Evolutionary conservation across 495 filamentous ascomycete species (phyloP), one percentile per base, ranked within the genome.

Genomic region (Annulohypoxylon moriforme): DNA sequence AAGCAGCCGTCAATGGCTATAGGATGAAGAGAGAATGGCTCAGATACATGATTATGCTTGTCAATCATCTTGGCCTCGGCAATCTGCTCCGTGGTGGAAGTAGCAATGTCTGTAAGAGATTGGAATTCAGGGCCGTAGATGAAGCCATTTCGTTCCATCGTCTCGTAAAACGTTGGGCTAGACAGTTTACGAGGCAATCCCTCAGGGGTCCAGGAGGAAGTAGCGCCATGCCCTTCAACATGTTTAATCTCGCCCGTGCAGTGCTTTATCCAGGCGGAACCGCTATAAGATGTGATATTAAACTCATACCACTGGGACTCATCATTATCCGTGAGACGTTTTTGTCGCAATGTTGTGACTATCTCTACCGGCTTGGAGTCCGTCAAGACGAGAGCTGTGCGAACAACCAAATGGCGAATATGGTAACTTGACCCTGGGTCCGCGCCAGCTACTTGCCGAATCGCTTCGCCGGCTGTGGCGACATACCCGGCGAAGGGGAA

Each of bases 401-500:
- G 47, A 8, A 74, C 75, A 1, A 75, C 61, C 0, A 83, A 72
- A 58, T 83, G 68, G 1, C 78, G 72, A 4, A 85, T 16, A n/a
- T 65, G 72, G 67, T 76, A 85, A 2, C 73, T 73, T 3, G 57
- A 56, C 34, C 72, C 60, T 11, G 20, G 10, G 9, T 68, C 64
- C 9, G 67, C 60, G 4, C 71, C 77, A 20, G 69, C 61, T 2
- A 79, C 16, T 53, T 86, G 84, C 13, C 76, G 67, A 10, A 81
- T 73, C 1, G 84, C 83, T 55, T 84, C 83, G 4, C 78, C 80
- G 22, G 79, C 82, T 77, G 85, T 84, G 7, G 78, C 76, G n/a
- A 85, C 71, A 62, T 79, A 85, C 1, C 78, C 84, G 3, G 84
- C 79, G 31, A 71, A 79, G 0, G 85, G 85, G 44, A 85, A 87